These are phyloP conservation scores for Xylariaceae sp. DNA, from an alignment of 2,329 filamentous ascomycete genomes.

Conservation along the genomic window DNA sequence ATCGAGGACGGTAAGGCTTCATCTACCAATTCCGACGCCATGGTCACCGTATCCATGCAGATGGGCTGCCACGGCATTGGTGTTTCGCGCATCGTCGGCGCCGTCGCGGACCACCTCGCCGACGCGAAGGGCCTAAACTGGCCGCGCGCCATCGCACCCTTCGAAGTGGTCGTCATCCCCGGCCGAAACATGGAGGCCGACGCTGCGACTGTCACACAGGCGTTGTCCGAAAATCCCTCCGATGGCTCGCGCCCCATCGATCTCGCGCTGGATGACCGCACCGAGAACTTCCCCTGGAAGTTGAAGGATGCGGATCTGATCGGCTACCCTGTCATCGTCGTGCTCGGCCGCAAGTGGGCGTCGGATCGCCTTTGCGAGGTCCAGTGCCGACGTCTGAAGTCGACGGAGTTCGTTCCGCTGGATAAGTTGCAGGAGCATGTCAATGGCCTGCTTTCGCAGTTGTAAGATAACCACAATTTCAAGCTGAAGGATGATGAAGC, in stretches of 20 bases:
- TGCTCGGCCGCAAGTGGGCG: constrained; percentile 69
- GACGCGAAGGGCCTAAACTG: constrained; percentile 76
- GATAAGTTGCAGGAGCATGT: constrained; percentile 45
- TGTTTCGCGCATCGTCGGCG: constrained; percentile 82
- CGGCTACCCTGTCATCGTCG: constrained; percentile 78
- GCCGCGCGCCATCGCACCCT: constrained; percentile 83
- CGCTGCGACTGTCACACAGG: constrained; percentile 59
- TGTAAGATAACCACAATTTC: constrained; percentile 37
- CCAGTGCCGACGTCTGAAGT: constrained; percentile 64
- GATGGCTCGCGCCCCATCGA: constrained; percentile 45
- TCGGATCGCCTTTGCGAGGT: constrained; percentile 61
- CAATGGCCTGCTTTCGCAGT: constrained; percentile 41
- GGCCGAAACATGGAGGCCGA: constrained; percentile 42
- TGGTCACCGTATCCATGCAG: constrained; percentile 55
- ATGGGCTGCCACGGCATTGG: constrained; percentile 99
- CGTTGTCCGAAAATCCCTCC: constrained; percentile 34
- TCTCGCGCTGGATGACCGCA: constrained; percentile 67
- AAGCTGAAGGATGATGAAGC: not conserved
- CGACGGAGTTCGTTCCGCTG: constrained; percentile 55
- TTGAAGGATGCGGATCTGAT: constrained; percentile 83
- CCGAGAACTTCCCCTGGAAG: constrained; percentile 71
- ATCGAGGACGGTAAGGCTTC: constrained; percentile 12
- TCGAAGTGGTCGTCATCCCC: constrained; percentile 64
- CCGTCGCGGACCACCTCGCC: constrained; percentile 69
- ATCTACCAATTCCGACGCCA: constrained; percentile 21